Conservation (phyloP, 176 grass and related monocot species). For the Sorghum bicolor region Sorghum_bicolor_NCBIv3 NC_012870.2:304501-305000, state of each 20-base stretch:
- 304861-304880: neutral
- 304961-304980: conserved; percentile 54
- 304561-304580: neutral
- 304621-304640: conserved; percentile 56
- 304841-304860: neutral
- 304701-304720: neutral
- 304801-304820: neutral
- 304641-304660: conserved; percentile 56
- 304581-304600: conserved; percentile 46
- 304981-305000: conserved; percentile 49
- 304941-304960: conserved; percentile 54
- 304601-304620: conserved; percentile 39
- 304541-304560: neutral
- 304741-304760: neutral
- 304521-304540: neutral
- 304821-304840: neutral
- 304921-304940: neutral
- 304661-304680: conserved; percentile 36
- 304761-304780: neutral
- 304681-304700: neutral
- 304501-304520: neutral
- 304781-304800: neutral
- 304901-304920: neutral
- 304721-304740: neutral
- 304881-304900: neutral